Evolutionary conservation across 495 filamentous ascomycete genomes (phyloP).

Genomic region (Penicillium daleae): DNA sequence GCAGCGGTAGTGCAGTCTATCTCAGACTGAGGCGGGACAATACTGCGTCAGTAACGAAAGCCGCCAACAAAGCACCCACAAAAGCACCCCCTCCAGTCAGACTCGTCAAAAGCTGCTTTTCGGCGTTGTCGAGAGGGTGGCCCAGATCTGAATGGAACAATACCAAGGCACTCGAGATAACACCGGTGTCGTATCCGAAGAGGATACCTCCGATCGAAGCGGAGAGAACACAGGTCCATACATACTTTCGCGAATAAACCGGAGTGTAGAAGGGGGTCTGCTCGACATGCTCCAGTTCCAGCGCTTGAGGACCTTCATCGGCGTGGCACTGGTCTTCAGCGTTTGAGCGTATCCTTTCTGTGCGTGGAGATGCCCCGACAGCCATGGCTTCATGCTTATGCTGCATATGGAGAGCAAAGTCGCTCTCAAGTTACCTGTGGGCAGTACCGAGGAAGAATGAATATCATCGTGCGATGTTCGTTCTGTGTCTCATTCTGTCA

Average conservation of each 20-base stretch:
- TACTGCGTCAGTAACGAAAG: background rate
- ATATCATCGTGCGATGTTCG: background rate
- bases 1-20: background rate
- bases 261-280: background rate
- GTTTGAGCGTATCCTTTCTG: background rate
- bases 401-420: background rate
- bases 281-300: background rate
- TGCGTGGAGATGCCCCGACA: background rate
- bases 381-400: background rate
- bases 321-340: background rate
- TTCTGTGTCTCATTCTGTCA: background rate
- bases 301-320: background rate
- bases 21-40: background rate
- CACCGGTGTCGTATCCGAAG: background rate
- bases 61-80: background rate
- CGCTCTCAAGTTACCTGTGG: background rate
- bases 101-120: background rate
- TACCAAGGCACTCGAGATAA: background rate
- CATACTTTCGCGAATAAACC: background rate
- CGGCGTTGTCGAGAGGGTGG: background rate
- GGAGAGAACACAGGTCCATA: background rate
- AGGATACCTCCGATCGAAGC: background rate
- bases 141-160: background rate
- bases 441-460: background rate
- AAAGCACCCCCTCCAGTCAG: background rate